Conservation (phyloP, 2,329 filamentous ascomycete genomes). For the Diaporthe batatas region DNA sequence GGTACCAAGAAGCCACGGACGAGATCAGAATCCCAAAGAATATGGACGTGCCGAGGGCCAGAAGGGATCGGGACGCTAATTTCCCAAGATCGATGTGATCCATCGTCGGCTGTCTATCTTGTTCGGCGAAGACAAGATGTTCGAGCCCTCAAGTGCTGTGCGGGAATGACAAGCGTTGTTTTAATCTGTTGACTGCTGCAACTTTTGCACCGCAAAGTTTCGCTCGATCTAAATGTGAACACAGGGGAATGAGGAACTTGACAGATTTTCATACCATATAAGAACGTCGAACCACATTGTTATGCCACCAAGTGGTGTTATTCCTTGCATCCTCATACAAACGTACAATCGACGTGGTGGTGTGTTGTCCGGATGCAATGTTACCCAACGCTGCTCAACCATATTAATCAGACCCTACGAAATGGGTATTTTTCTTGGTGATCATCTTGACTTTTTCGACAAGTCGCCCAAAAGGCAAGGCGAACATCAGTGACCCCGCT, state of each 20-base stretch:
- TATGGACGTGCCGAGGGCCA: background rate
- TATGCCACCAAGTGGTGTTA: background rate
- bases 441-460: background rate
- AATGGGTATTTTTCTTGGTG: background rate
- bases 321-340: background rate
- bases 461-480: background rate
- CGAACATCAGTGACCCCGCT: background rate
- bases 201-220: background rate
- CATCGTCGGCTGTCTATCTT: background rate
- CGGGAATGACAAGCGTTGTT: background rate
- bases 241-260: background rate
- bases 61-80: background rate
- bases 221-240: background rate
- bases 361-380: constrained; percentile 13
- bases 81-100: background rate
- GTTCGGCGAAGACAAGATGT: background rate
- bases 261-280: background rate
- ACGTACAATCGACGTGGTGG: background rate
- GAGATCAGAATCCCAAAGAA: constrained; percentile 41
- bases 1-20: constrained; percentile 40
- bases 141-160: no score
- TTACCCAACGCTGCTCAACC: background rate
- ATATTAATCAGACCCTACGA: constrained; percentile 3
- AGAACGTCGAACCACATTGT: background rate
- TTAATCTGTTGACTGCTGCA: no score